Base-by-base conservation (phyloP, 257 asterid species). In the Nicotiana knightiana region DNA sequence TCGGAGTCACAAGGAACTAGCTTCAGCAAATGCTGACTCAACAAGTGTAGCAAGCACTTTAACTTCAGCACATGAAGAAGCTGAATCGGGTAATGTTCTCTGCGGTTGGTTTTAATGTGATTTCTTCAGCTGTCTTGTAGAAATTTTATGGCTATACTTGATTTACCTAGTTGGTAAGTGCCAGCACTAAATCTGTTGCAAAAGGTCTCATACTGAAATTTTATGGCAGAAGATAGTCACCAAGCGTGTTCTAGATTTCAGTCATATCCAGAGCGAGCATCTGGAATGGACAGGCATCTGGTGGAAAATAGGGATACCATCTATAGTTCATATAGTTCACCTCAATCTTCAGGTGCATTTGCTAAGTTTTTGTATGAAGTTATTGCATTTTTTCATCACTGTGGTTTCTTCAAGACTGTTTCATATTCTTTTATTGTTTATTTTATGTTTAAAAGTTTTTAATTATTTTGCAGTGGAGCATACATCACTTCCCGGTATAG, bases 21-120 rank as follows among this genome's bases (percentile, higher is more conserved):
- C 87, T 85, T 81, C 92, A 28, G 76, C 87, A 33, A 84, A 85
- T 66, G 76, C 89, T 55, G 89, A 87, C 82, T 85, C 88, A 21
- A 84, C 94, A 46, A 93, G 98, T 86, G 97, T 98, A 78, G 90
- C 96, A 67, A 95, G 99, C 92, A 92, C 97, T 70, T 87, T 95
- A 83, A 87, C 94, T 16, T 92, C 97, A 63, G 90, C 98, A 84
- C 90, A 90, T 85, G 98, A 92, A 88, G 97, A 91, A 87, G 92
- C 89, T 81, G 99, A 93, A 86, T 92, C 93, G 64, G 97, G 99
- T 96, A 92, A 58, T 73, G 32, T 67, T 85, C 18, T 51, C 67
- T 83, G 75, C 39, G 18, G 46, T 83, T 48, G 28, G 37, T 13
- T 37, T 62, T 15, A 43, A 43, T 43, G 63, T 63, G 51, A 21